Percentiles rank a stretch among this genome's conserved stretches.
These are phyloP conservation scores for Coniella vitis DNA, from an alignment of 2,329 filamentous ascomycete species.

Conservation along the genomic window DNA sequence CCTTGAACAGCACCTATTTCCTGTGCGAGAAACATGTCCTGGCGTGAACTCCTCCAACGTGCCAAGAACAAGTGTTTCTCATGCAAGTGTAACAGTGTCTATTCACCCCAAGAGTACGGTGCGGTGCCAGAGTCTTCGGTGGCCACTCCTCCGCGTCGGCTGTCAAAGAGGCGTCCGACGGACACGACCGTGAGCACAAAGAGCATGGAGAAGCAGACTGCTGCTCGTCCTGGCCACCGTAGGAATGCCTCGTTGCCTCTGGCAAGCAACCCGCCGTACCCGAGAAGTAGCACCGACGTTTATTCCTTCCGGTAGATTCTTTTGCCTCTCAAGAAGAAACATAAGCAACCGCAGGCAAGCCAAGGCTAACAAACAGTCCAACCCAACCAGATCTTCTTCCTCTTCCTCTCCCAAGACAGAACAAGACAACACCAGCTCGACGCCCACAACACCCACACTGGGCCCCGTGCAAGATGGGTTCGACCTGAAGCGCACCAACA, in stretches of 20 bases:
- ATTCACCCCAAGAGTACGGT: background rate
- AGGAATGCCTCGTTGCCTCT: constrained; percentile 14
- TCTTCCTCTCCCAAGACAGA: constrained; percentile 3
- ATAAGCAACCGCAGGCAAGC: too few species aligned
- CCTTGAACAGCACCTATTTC: too few species aligned
- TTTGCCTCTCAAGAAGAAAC: too few species aligned
- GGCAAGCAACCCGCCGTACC: constrained; percentile 13
- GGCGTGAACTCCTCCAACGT: background rate
- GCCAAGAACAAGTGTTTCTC: constrained; percentile 10
- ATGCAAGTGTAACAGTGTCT: constrained; percentile 14
- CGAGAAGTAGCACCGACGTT: background rate
- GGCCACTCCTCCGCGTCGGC: constrained; percentile 5
- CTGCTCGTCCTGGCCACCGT: background rate
- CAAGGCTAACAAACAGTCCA: background rate
- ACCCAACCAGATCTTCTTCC: background rate
- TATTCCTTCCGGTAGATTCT: constrained; percentile 10
- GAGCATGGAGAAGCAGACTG: background rate
- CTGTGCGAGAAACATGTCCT: too few species aligned
- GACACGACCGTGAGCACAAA: background rate
- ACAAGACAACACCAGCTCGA: constrained; percentile 1
- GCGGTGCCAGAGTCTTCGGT: constrained; percentile 1
- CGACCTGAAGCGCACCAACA: constrained; percentile 9
- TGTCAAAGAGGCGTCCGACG: constrained; percentile 4
- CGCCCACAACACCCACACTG: constrained; percentile 1
- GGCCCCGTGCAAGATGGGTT: constrained; percentile 1